phyloP scores from a whole-genome alignment of 441 rosid genomes.

The Hura crepitans region DNA sequence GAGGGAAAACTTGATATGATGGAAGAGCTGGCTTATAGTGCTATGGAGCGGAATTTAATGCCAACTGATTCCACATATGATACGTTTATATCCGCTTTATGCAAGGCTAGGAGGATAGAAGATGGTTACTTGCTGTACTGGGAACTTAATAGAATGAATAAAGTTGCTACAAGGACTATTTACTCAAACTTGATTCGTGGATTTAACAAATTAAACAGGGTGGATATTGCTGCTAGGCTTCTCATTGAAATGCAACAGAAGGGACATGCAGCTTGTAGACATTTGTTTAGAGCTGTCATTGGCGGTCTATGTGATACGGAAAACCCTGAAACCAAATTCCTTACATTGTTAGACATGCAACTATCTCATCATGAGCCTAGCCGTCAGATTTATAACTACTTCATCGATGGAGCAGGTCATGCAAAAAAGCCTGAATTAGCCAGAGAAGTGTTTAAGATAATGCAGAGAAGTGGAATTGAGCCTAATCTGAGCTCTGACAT shows the following conservation, averaged over 20 bases:
- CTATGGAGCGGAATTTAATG: conserved; percentile 39
- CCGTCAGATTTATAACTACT: conserved; percentile 38
- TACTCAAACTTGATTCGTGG: conserved; percentile 51
- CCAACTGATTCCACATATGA: conserved; percentile 37
- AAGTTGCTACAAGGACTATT: conserved; percentile 22
- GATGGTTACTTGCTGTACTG: conserved; percentile 52
- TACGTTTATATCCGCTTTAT: conserved; percentile 52
- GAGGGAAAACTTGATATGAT: conserved; percentile 61
- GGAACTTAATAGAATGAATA: conserved; percentile 39
- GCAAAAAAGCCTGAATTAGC: conserved; percentile 66
- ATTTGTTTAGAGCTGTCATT: conserved; percentile 50
- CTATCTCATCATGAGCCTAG: conserved; percentile 35
- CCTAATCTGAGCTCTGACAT: conserved; percentile 41
- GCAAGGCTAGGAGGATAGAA: conserved; percentile 47
- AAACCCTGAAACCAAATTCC: conserved; percentile 37
- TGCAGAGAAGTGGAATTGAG: conserved; percentile 44
- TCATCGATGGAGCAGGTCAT: conserved; percentile 74
- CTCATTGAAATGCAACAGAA: conserved; percentile 73
- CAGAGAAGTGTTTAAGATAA: conserved; percentile 54
- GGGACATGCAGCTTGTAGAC: conserved; percentile 40
- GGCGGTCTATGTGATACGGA: conserved; percentile 46
- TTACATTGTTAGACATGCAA: conserved; percentile 49
- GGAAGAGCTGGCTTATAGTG: conserved; percentile 45
- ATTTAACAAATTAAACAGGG: conserved; percentile 42
- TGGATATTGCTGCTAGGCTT: conserved; percentile 60